Base-by-base conservation (phyloP, 768 basidiomycete genomes). In the Lactarius psammicola region DNA sequence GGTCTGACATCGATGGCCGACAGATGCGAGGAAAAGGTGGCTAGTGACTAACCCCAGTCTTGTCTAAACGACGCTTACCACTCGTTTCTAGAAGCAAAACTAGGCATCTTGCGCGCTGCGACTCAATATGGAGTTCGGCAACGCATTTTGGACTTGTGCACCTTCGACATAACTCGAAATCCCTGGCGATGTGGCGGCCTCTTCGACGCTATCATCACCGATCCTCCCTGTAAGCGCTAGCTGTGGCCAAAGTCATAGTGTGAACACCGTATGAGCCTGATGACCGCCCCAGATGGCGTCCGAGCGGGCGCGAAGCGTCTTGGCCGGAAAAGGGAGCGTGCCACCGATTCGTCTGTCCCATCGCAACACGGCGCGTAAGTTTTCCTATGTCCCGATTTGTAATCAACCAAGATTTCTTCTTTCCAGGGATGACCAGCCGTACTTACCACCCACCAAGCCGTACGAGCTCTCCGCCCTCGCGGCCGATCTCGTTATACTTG, bases 1-100 rank as follows among this genome's bases (percentile, higher is more conserved):
- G 96, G 20, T 95, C 93, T 20, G 97, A 98, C 74, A 98, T 99
- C 57, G 96, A 98, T 72, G 97, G 97, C 0, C 83, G 97, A 49
- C 96, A 98, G 74, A 95, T 98, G 90, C 81, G 94, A 66, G 97
- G 97, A 20, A 96, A 93, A 83, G 84, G 94, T 89, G 69, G 60
- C 5, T 42, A 31, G 60, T 49, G 36, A n/a, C 55, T 13, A 15
- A 17, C 17, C 30, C 3, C 3, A 62, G 5, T 40, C 8, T 6
- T 6, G 28, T 40, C 5, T 18, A 18, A 55, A 33, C 3, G n/a
- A 23, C 31, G 10, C 44, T 53, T 11, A 59, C 71, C 40, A 44
- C 13, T 31, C 40, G 36, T 56, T 56, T 40, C 4, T 51, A 82
- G 80, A 72, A 9, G 72, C 78, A 23, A 76, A 73, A 1, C 87